These are phyloP conservation scores for Lathyrus oleraceus DNA, from an alignment of 306 rosid species.

Conservation along the genomic window DNA sequence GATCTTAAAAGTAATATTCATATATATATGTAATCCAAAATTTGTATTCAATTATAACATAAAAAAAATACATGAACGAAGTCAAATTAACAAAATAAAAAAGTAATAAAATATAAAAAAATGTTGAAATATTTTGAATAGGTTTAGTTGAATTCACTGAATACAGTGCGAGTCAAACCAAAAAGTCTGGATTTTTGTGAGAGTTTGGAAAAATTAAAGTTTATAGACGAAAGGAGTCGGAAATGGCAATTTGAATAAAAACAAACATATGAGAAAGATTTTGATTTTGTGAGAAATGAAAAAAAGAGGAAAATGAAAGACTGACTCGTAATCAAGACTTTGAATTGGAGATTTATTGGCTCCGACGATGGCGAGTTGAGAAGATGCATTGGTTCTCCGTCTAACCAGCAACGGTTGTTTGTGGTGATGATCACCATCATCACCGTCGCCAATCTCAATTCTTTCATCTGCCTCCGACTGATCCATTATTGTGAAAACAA, in stretches of 20 bases:
- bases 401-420: constrained; percentile 30
- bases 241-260: no score
- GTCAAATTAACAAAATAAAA: not conserved
- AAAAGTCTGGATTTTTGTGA: no score
- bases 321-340: constrained; percentile 69
- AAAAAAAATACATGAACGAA: not conserved
- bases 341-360: constrained; percentile 62
- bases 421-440: not conserved
- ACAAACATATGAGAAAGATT: not conserved
- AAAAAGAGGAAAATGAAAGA: not conserved
- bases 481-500: no score
- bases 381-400: constrained; percentile 46
- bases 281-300: not conserved
- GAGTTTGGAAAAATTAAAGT: no score
- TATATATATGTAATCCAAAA: not conserved
- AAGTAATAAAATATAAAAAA: not conserved
- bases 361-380: constrained; percentile 68
- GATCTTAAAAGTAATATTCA: not conserved
- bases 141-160: not conserved
- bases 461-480: not conserved
- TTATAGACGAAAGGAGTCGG: no score
- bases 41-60: not conserved
- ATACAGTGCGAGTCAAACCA: no score
- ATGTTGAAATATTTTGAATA: not conserved
- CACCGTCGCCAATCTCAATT: not conserved